Conservation (phyloP, 2,329 filamentous ascomycete species). For the Fusarium chuoi region DNA sequence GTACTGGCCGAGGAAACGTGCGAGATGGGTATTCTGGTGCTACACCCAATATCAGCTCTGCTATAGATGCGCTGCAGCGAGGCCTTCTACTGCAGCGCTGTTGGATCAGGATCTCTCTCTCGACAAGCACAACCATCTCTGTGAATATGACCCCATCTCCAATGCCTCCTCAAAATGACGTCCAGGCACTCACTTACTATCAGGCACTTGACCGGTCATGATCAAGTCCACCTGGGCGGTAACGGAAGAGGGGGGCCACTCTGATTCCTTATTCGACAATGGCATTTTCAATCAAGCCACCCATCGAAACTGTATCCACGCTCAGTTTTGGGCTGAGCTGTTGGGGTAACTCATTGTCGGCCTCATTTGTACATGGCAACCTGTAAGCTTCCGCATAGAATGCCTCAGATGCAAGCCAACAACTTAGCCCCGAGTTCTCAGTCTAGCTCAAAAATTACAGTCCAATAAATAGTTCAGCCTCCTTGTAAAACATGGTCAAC, state of each 20-base stretch:
- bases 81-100: conserved; percentile 19
- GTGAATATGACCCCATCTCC: conserved; percentile 22
- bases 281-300: conserved; percentile 30
- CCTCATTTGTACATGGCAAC: conserved; percentile 25
- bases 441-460: background rate
- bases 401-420: conserved; percentile 19
- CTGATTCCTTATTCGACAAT: conserved; percentile 50
- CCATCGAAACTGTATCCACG: conserved; percentile 3
- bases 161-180: conserved; percentile 31
- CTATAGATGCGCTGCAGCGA: conserved; percentile 14
- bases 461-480: conserved; percentile 4
- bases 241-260: conserved; percentile 44
- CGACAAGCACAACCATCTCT: background rate
- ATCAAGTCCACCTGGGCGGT: conserved; percentile 34
- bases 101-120: conserved; percentile 14
- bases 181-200: conserved; percentile 30
- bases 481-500: background rate
- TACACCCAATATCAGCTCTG: conserved; percentile 27
- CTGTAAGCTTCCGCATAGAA: conserved; percentile 15
- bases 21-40: conserved; percentile 4
- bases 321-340: conserved; percentile 1
- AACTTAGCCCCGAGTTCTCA: conserved; percentile 7
- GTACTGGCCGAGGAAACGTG: conserved; percentile 37
- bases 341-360: conserved; percentile 14
- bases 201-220: conserved; percentile 35